These are phyloP conservation scores for Suillus ampliporus DNA, from an alignment of 768 basidiomycete species.

Conservation along the genomic window DNA sequence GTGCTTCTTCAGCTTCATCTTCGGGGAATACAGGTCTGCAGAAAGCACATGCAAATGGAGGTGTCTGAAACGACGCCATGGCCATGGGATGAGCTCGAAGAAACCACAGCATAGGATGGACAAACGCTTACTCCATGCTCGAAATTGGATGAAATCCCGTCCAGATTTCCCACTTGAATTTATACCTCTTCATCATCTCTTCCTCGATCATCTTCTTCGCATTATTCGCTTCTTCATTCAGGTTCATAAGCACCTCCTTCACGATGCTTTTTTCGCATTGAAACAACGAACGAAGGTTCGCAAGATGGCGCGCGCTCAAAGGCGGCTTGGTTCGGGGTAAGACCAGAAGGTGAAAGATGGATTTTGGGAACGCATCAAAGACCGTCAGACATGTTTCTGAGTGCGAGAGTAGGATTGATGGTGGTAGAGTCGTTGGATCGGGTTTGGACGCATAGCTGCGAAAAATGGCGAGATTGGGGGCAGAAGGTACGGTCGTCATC, in stretches of 20 bases:
- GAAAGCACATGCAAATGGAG: constrained; percentile 88
- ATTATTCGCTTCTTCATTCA: constrained; percentile 62
- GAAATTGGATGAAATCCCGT: constrained; percentile 85
- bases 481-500: background rate
- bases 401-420: constrained; percentile 64
- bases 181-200: constrained; percentile 78
- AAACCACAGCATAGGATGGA: constrained; percentile 17
- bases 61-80: constrained; percentile 53
- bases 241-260: constrained; percentile 53
- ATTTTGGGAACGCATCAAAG: constrained; percentile 81
- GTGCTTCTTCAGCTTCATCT: constrained; percentile 86
- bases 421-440: constrained; percentile 59
- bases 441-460: constrained; percentile 60
- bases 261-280: constrained; percentile 58
- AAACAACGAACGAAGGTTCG: constrained; percentile 61
- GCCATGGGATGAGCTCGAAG: background rate
- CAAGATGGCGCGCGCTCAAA: constrained; percentile 45
- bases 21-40: constrained; percentile 69
- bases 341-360: constrained; percentile 86
- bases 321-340: constrained; percentile 60
- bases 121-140: constrained; percentile 79
- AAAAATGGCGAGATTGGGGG: constrained; percentile 56
- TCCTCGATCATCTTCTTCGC: constrained; percentile 67
- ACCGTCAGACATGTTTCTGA: constrained; percentile 65
- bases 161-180: constrained; percentile 79